These are phyloP conservation scores for Hanseniaspora vineae DNA, from an alignment of 805 yeast species.

Conservation along the genomic window DNA sequence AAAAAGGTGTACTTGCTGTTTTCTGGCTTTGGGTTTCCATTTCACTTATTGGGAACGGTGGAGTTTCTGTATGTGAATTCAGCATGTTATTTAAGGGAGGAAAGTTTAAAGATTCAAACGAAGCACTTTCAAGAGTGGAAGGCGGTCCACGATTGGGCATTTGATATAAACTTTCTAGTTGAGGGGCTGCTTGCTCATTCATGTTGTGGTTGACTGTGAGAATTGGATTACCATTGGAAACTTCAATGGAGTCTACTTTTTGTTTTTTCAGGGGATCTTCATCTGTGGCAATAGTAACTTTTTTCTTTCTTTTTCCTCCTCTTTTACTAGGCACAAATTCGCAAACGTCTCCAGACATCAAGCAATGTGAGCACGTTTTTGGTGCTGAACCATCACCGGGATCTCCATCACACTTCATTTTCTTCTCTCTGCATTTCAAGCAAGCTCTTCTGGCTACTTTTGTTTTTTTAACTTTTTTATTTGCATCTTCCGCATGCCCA, in stretches of 20 bases:
- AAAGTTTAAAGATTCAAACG: too few species aligned
- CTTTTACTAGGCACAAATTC: slow-evolving; percentile 43
- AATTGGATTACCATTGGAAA: too few species aligned
- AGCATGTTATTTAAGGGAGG: too few species aligned
- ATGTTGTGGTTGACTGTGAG: too few species aligned
- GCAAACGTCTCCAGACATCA: slow-evolving; percentile 32
- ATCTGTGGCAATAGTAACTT: background rate
- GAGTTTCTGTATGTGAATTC: too few species aligned
- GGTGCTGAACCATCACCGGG: slow-evolving; percentile 16
- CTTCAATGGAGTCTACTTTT: background rate
- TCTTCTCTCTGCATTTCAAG: slow-evolving; percentile 49
- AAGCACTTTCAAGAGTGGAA: too few species aligned
- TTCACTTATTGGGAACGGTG: too few species aligned
- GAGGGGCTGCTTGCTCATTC: too few species aligned
- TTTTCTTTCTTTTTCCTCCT: slow-evolving; percentile 37
- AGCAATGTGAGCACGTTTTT: slow-evolving; percentile 37
- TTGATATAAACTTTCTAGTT: too few species aligned
- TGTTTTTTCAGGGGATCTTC: background rate
- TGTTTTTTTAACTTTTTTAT: slow-evolving; percentile 2
- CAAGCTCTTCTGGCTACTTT: slow-evolving; percentile 49
- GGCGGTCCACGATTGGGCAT: too few species aligned
- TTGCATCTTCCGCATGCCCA: background rate
- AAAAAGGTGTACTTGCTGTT: too few species aligned
- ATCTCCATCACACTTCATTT: slow-evolving; percentile 57
- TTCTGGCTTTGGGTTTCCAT: too few species aligned